phyloP scores from a whole-genome alignment of 768 basidiomycete genomes.

The Amanita muscaria region DNA sequence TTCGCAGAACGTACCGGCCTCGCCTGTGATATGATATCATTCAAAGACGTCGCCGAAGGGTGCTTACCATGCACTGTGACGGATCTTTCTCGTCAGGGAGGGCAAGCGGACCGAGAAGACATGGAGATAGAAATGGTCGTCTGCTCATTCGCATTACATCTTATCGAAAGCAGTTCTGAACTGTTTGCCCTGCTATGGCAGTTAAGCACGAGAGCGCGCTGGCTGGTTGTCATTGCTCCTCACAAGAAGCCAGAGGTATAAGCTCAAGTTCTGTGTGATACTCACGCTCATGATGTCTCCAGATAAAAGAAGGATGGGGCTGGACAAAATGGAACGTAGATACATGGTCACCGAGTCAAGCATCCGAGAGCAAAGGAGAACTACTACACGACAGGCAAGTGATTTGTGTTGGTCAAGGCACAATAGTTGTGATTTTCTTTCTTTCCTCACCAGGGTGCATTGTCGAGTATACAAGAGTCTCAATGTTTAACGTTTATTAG shows the following conservation, averaged over 20 bases:
- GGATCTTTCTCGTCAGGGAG: constrained; percentile 9
- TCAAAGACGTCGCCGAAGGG: constrained; percentile 54
- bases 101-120: constrained; percentile 5
- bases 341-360: constrained; percentile 34
- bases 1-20: constrained; percentile 46
- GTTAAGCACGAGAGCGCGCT: constrained; percentile 48
- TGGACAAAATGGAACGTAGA: constrained; percentile 54
- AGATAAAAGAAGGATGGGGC: constrained; percentile 64
- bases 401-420: not conserved
- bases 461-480: constrained; percentile 44
- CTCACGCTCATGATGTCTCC: not conserved
- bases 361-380: constrained; percentile 34
- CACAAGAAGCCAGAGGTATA: constrained; percentile 70
- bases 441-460: constrained; percentile 43
- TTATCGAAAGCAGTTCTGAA: constrained; percentile 50
- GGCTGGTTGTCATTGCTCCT: constrained; percentile 64
- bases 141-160: constrained; percentile 70
- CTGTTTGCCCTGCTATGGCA: constrained; percentile 60
- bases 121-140: constrained; percentile 48
- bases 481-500: constrained; percentile 18
- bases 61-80: constrained; percentile 29
- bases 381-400: constrained; percentile 40
- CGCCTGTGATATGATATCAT: constrained; percentile 49
- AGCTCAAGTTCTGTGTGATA: not conserved
- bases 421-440: not conserved